Conservation (phyloP, 352 stramenopile genomes). For the Phytophthora europaea region DNA sequence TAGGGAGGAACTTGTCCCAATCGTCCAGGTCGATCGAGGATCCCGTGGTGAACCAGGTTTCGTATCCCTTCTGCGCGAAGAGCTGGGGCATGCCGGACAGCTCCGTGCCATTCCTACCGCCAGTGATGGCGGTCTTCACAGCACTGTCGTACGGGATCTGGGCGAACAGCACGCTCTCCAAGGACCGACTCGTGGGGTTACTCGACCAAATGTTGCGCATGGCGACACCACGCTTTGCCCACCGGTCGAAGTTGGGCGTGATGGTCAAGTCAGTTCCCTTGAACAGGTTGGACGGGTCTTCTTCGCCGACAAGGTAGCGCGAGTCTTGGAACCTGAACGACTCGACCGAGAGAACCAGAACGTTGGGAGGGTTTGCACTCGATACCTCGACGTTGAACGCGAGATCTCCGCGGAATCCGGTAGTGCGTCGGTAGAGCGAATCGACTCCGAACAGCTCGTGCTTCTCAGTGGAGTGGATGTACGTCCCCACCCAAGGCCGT, state of each 20-base stretch:
- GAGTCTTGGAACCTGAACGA: conserved; percentile 68
- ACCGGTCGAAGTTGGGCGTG: conserved; percentile 59
- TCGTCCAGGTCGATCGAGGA: conserved; percentile 53
- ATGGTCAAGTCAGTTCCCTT: conserved; percentile 43
- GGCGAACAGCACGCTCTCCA: conserved; percentile 64
- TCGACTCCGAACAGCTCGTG: conserved; percentile 30
- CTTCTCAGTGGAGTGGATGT: conserved; percentile 34
- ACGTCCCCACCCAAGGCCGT: conserved; percentile 16
- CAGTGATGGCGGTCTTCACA: conserved; percentile 44
- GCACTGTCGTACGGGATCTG: conserved; percentile 58
- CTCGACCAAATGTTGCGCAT: conserved; percentile 71
- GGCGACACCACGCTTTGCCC: conserved; percentile 55
- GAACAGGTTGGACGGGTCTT: conserved; percentile 47
- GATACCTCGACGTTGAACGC: conserved; percentile 51
- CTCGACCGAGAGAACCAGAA: conserved; percentile 59
- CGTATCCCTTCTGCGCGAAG: conserved; percentile 61
- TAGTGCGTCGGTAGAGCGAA: conserved; percentile 29
- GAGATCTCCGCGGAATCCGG: conserved; percentile 27
- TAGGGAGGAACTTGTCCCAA: conserved; percentile 55
- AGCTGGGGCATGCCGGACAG: conserved; percentile 59
- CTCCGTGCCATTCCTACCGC: conserved; percentile 32
- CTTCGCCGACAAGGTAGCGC: conserved; percentile 55
- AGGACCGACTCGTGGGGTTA: conserved; percentile 60
- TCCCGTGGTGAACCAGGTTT: conserved; percentile 57
- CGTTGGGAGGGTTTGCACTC: conserved; percentile 47